Evolutionary conservation across 1,139 yeast genomes (phyloP), one percentile per base, ranked within the genome.

Genomic region (Hanseniaspora uvarum): DNA sequence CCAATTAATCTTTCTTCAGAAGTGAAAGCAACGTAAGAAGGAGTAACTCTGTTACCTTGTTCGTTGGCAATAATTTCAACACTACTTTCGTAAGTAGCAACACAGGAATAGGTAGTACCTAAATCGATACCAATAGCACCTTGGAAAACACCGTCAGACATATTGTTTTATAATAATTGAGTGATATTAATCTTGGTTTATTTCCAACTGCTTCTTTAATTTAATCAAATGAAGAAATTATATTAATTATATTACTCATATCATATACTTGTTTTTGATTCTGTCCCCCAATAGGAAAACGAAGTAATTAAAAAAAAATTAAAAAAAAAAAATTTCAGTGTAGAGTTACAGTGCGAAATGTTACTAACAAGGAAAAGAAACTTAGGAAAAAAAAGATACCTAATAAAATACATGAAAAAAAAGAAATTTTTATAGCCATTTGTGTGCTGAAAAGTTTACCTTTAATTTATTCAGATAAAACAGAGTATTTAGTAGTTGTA

Each of bases 61-160:
- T 88, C 96, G 80, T 88, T 88, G 75, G 96, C 95, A 75, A 88
- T 87, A 73, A 88, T 88, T 75, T 87, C 96, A 66, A 74, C 92
- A 73, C 84, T 88, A 78, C 81, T 85, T 77, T 79, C 94, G 78
- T 79, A 86, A 76, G 87, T 84, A 73, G 95, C 95, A 68, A 87
- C 95, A 83, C 95, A 86, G 63, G 95, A 86, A 84, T 86, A 85
- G 67, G 94, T 85, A 68, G 95, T 86, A 80, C 95, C 96, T 78
- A 87, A 84, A 84, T 87, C 96, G 87, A 89, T 89, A 82, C 98
- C 97, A 79, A 89, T 88, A 78, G 97, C 97, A 83, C 95, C 95
- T 83, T 89, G 94, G 86, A 86, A 89, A 79, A 89, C 94, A 85
- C 96, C 96, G 83, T 89, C 96, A 83, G 89, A 86, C 89, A 83